Conservation (phyloP, 495 filamentous ascomycete genomes). For the Darksidea phi region DNA sequence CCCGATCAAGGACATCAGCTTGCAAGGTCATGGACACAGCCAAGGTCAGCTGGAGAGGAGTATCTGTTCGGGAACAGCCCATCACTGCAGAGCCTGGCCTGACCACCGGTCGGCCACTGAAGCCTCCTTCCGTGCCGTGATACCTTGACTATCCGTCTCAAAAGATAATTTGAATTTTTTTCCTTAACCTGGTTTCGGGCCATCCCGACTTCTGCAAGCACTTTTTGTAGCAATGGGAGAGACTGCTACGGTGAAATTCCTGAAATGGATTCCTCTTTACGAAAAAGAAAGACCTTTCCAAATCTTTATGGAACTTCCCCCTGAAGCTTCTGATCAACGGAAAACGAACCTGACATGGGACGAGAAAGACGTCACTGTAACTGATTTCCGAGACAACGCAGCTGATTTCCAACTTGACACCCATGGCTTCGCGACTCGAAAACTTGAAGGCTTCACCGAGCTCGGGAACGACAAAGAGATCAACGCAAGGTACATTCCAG, state of each 20-base stretch:
- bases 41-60: too few relatives aligned
- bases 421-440: background rate
- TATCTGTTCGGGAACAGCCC: too few relatives aligned
- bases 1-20: too few relatives aligned
- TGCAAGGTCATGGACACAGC: too few relatives aligned
- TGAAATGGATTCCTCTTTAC: background rate
- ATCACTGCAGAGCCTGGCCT: too few relatives aligned
- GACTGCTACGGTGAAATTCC: background rate
- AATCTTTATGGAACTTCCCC: background rate
- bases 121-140: too few relatives aligned
- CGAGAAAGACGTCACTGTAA: background rate
- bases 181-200: too few relatives aligned
- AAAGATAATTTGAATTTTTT: too few relatives aligned
- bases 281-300: background rate
- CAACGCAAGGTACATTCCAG: background rate
- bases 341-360: background rate
- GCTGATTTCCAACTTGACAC: background rate
- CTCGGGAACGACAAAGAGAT: background rate
- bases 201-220: too few relatives aligned
- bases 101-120: too few relatives aligned
- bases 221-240: background rate
- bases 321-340: background rate
- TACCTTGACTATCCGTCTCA: too few relatives aligned
- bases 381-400: background rate
- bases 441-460: background rate